phyloP scores from a whole-genome alignment of 2,329 filamentous ascomycete genomes.

The Penicillium olsonii region DNA sequence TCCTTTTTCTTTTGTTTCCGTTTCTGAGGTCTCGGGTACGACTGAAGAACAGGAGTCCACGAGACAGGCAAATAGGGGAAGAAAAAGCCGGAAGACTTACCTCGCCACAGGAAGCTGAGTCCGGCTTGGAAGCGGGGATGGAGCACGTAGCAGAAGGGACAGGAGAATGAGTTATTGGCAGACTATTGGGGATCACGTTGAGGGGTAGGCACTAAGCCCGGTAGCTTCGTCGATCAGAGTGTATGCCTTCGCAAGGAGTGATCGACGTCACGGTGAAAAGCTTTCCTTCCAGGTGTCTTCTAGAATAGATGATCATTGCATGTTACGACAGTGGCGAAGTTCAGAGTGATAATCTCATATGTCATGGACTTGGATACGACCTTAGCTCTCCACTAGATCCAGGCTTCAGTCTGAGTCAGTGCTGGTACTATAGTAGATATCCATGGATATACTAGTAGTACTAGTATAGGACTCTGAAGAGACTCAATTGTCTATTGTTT shows the following conservation, averaged over 20 bases:
- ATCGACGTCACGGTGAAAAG: background rate
- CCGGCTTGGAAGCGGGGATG: background rate
- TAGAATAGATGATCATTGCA: slow-evolving; percentile 29
- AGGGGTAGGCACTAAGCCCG: slow-evolving; percentile 7
- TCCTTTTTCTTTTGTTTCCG: background rate
- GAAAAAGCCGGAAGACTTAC: background rate
- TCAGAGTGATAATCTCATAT: background rate
- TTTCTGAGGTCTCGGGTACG: too few relatives aligned
- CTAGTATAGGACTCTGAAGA: background rate
- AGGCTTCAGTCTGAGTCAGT: too few relatives aligned
- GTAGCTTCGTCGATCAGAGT: slow-evolving; percentile 11
- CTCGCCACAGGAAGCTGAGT: slow-evolving; percentile 1
- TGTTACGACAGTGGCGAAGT: slow-evolving; percentile 7
- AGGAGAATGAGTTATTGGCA: too few relatives aligned
- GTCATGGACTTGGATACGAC: slow-evolving; percentile 5
- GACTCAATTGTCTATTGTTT: too few relatives aligned
- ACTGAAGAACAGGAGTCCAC: too few relatives aligned
- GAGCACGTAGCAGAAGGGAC: too few relatives aligned
- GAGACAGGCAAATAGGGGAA: background rate
- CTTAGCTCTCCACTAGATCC: too few relatives aligned
- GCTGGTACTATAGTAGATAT: too few relatives aligned
- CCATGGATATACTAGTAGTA: too few relatives aligned
- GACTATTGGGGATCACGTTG: slow-evolving; percentile 1
- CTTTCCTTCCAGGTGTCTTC: slow-evolving; percentile 36
- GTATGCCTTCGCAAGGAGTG: background rate